These are phyloP conservation scores for Posidonia oceanica DNA, from an alignment of 116 monocot species.

Conservation along the genomic window DNA sequence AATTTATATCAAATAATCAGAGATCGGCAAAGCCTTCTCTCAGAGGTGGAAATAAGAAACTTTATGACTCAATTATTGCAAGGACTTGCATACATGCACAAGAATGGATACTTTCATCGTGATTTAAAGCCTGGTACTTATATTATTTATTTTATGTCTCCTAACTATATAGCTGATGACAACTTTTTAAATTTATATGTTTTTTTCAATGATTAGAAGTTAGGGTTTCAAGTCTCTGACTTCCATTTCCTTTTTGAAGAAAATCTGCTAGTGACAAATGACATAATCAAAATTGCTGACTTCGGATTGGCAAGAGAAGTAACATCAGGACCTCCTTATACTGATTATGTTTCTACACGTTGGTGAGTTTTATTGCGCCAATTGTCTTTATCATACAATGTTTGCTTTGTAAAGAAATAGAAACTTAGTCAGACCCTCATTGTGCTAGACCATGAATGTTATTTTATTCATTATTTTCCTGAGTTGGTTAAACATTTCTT, in stretches of 20 bases:
- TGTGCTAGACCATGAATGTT: background rate
- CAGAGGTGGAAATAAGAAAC: slow-evolving; percentile 61
- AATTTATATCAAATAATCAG: slow-evolving; percentile 80
- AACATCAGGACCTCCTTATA: slow-evolving; percentile 68
- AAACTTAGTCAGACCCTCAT: no score
- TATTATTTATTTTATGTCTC: background rate
- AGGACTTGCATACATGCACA: slow-evolving; percentile 81
- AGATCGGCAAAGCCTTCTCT: slow-evolving; percentile 31
- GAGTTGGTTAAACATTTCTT: background rate
- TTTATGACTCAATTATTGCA: slow-evolving; percentile 73
- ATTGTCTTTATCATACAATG: background rate
- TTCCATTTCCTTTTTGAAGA: slow-evolving; percentile 23
- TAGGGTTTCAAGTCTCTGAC: background rate
- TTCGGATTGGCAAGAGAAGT: slow-evolving; percentile 93
- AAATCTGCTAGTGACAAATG: slow-evolving; percentile 66
- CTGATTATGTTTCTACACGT: slow-evolving; percentile 96
- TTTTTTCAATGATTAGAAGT: background rate
- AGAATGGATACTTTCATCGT: slow-evolving; percentile 81
- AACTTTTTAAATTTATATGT: background rate
- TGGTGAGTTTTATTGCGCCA: slow-evolving; percentile 43
- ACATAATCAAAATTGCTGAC: slow-evolving; percentile 71
- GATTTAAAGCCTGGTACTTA: slow-evolving; percentile 83
- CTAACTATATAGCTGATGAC: background rate
- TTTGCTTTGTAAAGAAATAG: background rate
- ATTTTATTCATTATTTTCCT: slow-evolving; percentile 4